Base-by-base conservation (phyloP, 257 asterid genomes). In the Gentiana macrophylla region DNA sequence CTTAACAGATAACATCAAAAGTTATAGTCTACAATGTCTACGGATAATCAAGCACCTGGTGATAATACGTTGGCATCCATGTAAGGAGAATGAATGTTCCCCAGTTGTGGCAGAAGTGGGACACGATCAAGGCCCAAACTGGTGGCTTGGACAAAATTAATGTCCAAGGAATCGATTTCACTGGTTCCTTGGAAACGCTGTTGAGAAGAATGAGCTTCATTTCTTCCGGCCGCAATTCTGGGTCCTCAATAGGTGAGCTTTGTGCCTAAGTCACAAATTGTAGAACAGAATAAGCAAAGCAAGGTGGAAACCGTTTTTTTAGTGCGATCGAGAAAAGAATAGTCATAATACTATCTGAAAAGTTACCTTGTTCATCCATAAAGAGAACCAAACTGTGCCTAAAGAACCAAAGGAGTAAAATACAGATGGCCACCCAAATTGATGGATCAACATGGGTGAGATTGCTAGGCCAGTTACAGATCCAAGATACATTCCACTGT, bases 401-500 rank as follows among this genome's bases (percentile, higher is more conserved):
- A 85, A 67, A 64, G 97, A 89, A 66, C 97, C 97, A 70, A 85
- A 89, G 55, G 95, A 83, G 72, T 71, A 88, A 64, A 89, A 85
- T 50, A 89, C 91, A 45, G 97, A 89, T 33, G 97, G 88, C 97
- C 97, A 89, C 56, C 97, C 97, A 71, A 72, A 88, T 36, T 81
- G 72, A 64, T 85, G 95, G 70, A 89, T 89, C 72, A 83, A 66
- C 77, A 85, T 66, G 5, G 97, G 95, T 33, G 97, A 89, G 73
- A 89, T 82, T 60, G 97, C 94, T 56, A 89, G 71, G 62, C 95
- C 97, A 49, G 91, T 85, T 37, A 85, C 97, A 50, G 94, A 85
- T 59, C 97, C 97, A 64, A 89, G 94, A 74, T 85, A 89, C 97
- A 89, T 88, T 73, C 97, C 97, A 79, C 97, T 88, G 76, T 88